A percentile compares a stretch with the other conserved stretches of the same genome.
phyloP scores from a whole-genome alignment of 257 asterid species.

The Solanum clarkiae region DNA sequence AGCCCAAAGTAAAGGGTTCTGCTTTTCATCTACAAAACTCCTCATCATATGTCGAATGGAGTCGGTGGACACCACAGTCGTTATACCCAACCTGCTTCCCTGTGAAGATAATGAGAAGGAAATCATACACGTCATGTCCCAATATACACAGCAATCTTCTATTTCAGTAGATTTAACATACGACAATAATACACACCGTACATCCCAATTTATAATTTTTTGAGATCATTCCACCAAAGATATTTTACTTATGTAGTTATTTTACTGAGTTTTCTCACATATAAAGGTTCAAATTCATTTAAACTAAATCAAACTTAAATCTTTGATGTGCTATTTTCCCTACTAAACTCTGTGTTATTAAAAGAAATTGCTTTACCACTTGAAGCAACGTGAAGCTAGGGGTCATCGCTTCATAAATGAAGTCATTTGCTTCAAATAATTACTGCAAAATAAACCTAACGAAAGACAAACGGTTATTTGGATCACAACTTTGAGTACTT shows the following conservation, averaged over 20 bases:
- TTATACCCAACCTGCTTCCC: constrained; percentile 97
- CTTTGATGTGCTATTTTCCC: neutral
- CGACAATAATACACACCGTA: neutral
- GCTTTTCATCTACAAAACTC: constrained; percentile 86
- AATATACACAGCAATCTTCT: neutral
- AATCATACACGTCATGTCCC: neutral
- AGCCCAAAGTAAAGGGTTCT: constrained; percentile 95
- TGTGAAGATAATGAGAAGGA: constrained; percentile 15
- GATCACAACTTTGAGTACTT: neutral
- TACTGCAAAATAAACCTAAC: neutral
- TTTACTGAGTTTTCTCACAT: neutral
- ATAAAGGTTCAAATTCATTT: neutral
- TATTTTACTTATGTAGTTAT: too few species aligned
- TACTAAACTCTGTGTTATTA: neutral
- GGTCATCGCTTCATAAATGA: neutral
- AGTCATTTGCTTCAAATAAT: neutral
- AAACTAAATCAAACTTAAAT: neutral
- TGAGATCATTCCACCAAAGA: neutral
- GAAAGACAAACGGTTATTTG: neutral
- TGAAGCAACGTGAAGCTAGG: neutral
- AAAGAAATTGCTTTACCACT: neutral
- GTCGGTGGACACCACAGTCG: constrained; percentile 95
- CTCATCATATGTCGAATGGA: constrained; percentile 99
- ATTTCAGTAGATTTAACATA: neutral
- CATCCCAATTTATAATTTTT: neutral